Evolutionary conservation across 257 asterid species (phyloP).

Genomic region (Solanum peruvianum): DNA sequence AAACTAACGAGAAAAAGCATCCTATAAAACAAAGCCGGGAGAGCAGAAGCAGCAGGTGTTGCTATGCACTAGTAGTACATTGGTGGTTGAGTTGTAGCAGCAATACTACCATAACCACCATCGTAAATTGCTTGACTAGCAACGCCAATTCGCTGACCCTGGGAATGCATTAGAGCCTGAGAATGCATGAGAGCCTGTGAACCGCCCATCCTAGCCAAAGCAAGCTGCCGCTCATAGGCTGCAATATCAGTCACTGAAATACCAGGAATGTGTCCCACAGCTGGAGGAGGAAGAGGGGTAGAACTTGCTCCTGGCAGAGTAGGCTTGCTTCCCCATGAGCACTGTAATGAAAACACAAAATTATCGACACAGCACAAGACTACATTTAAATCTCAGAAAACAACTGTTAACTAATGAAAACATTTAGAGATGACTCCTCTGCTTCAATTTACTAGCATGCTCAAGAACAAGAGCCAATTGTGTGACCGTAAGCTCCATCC

Average conservation of each 20-base stretch:
- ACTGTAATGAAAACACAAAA: slow-evolving; percentile 17
- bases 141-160: slow-evolving; percentile 49
- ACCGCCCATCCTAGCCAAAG: slow-evolving; percentile 47
- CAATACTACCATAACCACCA: slow-evolving; percentile 31
- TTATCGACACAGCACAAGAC: not conserved
- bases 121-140: slow-evolving; percentile 44
- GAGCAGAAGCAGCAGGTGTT: not conserved
- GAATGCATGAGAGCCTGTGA: slow-evolving; percentile 49
- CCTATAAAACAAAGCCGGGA: not conserved
- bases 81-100: slow-evolving; percentile 36
- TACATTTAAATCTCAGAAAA: not conserved
- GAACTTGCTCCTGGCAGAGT: slow-evolving; percentile 67
- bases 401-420: not conserved
- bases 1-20: not conserved
- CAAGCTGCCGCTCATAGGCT: slow-evolving; percentile 55
- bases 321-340: slow-evolving; percentile 92
- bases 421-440: not conserved
- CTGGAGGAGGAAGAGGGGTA: slow-evolving; percentile 67
- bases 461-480: not conserved
- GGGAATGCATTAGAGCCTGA: slow-evolving; percentile 54
- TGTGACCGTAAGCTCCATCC: not conserved
- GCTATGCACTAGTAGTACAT: slow-evolving; percentile 32
- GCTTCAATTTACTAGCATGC: not conserved
- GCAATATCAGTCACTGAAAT: slow-evolving; percentile 46
- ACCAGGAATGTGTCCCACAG: slow-evolving; percentile 34